Conservation (phyloP, 331 rosid species). For the Erythrophleum ivorense region DNA sequence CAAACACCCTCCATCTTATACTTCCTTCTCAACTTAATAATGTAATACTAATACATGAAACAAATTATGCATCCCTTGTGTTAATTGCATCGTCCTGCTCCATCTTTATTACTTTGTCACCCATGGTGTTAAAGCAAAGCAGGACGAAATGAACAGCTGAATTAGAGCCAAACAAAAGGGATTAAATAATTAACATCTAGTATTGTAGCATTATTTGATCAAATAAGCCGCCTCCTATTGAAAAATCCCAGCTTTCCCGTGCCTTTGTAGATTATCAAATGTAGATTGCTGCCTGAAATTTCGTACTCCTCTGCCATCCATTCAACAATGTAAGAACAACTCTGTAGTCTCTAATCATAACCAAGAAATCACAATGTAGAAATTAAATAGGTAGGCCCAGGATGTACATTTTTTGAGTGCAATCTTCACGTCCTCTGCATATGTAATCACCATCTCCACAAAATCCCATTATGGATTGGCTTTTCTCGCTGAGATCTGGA, state of each 20-base stretch:
- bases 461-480: conserved; percentile 58
- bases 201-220: too few species aligned
- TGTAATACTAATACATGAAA: too few species aligned
- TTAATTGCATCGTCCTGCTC: neutral
- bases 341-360: too few species aligned
- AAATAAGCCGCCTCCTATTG: too few species aligned
- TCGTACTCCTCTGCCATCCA: conserved; percentile 55
- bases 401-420: conserved; percentile 54
- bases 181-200: too few species aligned
- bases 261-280: too few species aligned
- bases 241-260: too few species aligned
- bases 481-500: conserved; percentile 55
- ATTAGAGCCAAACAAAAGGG: too few species aligned
- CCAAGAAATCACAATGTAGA: too few species aligned
- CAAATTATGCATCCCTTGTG: conserved; percentile 2
- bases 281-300: conserved; percentile 30
- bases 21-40: neutral
- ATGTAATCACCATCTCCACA: conserved; percentile 60
- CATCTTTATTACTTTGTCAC: neutral
- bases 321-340: neutral
- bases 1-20: neutral
- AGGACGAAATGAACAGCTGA: too few species aligned
- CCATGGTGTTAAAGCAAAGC: too few species aligned
- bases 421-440: conserved; percentile 49
- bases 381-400: too few species aligned